Percentiles rank a stretch among this genome's conserved stretches.
Evolutionary conservation across 768 basidiomycete species (phyloP).

Genomic region (Leccinum rimulosum): DNA sequence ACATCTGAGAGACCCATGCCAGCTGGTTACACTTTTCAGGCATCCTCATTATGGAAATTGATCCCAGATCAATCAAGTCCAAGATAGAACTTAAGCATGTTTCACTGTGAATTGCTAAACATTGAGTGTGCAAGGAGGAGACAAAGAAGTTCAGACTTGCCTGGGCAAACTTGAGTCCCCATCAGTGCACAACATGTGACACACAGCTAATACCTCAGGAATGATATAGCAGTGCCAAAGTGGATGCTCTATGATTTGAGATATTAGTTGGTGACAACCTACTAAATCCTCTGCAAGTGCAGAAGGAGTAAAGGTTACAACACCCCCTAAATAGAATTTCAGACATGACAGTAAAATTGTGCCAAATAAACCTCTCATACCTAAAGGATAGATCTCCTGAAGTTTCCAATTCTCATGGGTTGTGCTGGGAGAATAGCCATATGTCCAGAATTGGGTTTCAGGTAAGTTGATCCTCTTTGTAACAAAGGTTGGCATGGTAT

Average conservation of each 20-base stretch:
- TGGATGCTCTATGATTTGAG: constrained; percentile 54
- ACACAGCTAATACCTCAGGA: constrained; percentile 59
- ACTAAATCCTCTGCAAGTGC: constrained; percentile 55
- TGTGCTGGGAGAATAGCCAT: constrained; percentile 59
- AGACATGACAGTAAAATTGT: neutral
- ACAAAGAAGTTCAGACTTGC: constrained; percentile 7
- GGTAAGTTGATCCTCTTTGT: constrained; percentile 43
- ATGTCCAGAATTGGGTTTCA: constrained; percentile 61
- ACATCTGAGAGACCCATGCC: constrained; percentile 24
- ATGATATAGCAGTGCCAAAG: constrained; percentile 68
- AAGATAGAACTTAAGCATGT: constrained; percentile 22
- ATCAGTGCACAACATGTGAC: constrained; percentile 13
- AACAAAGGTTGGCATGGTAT: constrained; percentile 47
- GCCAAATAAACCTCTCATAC: constrained; percentile 36
- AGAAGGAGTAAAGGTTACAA: constrained; percentile 67
- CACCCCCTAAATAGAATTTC: constrained; percentile 49
- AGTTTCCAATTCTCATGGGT: constrained; percentile 57
- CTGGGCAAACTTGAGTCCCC: neutral
- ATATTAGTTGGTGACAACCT: constrained; percentile 47
- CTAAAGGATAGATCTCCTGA: constrained; percentile 64
- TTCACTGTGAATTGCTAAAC: constrained; percentile 6
- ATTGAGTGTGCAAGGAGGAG: neutral
- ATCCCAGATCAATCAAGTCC: constrained; percentile 47
- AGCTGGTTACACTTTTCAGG: constrained; percentile 36
- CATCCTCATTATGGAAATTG: constrained; percentile 50